Percentiles rank a stretch among this genome's conserved stretches.
phyloP scores from a whole-genome alignment of 2,329 filamentous ascomycete species.

The Amylocarpus encephaloides region DNA sequence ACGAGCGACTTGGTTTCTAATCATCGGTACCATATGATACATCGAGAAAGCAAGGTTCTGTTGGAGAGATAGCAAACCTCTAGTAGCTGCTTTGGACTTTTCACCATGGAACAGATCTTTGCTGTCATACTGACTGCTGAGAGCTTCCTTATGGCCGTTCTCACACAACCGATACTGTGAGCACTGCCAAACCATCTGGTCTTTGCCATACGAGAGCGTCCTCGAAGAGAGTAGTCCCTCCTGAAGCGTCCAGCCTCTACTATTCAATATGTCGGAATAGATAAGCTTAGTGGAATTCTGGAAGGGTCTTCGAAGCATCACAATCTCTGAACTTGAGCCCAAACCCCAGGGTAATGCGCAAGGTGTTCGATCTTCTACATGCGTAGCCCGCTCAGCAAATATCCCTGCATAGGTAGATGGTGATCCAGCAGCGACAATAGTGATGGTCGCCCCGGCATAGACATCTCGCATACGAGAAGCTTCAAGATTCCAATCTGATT shows the following conservation, averaged over 20 bases:
- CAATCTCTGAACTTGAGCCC: neutral
- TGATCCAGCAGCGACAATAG: neutral
- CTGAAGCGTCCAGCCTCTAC: neutral
- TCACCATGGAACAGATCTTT: neutral
- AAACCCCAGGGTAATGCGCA: neutral
- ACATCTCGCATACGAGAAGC: slow-evolving; percentile 22
- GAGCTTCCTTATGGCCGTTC: neutral
- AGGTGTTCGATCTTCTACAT: neutral
- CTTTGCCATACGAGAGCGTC: neutral
- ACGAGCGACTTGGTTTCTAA: neutral
- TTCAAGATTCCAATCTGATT: slow-evolving; percentile 25
- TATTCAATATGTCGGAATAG: neutral
- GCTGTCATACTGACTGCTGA: neutral
- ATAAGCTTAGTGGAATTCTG: neutral
- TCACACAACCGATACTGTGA: neutral
- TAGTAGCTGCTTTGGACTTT: neutral
- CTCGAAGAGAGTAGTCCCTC: neutral
- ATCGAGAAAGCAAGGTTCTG: too few species aligned
- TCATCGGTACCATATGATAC: too few species aligned
- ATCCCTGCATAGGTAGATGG: neutral
- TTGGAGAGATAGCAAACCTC: too few species aligned
- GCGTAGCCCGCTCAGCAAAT: neutral
- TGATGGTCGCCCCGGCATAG: slow-evolving; percentile 13
- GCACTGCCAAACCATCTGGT: neutral
- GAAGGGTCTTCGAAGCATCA: neutral